These are phyloP conservation scores for Pulveroboletus sp. DNA, from an alignment of 768 basidiomycete species.

Conservation along the genomic window DNA sequence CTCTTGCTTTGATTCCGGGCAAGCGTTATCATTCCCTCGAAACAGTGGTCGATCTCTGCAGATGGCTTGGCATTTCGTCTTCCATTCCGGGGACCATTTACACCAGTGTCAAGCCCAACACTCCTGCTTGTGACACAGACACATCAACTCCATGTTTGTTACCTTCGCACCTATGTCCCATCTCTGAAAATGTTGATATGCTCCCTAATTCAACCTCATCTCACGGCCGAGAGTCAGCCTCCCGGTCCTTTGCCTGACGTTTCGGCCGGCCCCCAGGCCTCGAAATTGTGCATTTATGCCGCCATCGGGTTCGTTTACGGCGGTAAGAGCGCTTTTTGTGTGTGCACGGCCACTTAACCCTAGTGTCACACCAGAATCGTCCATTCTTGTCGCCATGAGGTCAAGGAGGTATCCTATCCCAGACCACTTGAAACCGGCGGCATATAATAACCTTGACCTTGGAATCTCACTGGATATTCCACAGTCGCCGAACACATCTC, in stretches of 20 bases:
- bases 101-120: conserved; percentile 50
- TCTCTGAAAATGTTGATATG: conserved; percentile 46
- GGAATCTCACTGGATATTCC: conserved; percentile 26
- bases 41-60: conserved; percentile 51
- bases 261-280: conserved; percentile 35
- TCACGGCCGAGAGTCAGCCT: conserved; percentile 34
- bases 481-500: conserved; percentile 8
- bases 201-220: conserved; percentile 42
- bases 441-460: conserved; percentile 43
- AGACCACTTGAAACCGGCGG: conserved; percentile 24
- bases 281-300: conserved; percentile 51
- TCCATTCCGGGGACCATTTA: conserved; percentile 54
- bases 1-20: not conserved
- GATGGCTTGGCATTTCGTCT: conserved; percentile 50
- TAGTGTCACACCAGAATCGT: conserved; percentile 39
- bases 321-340: conserved; percentile 34
- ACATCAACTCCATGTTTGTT: conserved; percentile 52
- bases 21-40: not conserved
- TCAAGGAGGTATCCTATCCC: conserved; percentile 46
- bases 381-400: conserved; percentile 61
- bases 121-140: conserved; percentile 64
- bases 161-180: conserved; percentile 43
- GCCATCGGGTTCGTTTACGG: conserved; percentile 58
- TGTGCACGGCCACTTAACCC: not conserved
- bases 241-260: conserved; percentile 29